Conservation (phyloP, 495 filamentous ascomycete species). For the Poronia punctata region DNA sequence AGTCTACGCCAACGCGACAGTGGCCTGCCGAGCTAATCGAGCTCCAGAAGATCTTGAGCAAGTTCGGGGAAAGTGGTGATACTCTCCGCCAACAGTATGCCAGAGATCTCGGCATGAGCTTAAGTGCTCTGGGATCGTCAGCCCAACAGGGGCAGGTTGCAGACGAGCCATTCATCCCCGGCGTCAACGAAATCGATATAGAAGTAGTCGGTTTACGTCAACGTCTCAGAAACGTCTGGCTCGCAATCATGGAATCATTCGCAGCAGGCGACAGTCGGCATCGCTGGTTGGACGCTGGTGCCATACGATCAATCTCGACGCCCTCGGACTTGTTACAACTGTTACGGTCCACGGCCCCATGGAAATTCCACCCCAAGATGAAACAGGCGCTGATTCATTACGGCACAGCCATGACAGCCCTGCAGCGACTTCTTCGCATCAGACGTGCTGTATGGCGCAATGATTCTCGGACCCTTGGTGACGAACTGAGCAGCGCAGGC, state of each 20-base stretch:
- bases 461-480: conserved; percentile 17
- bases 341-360: conserved; percentile 34
- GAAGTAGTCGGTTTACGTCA: conserved; percentile 15
- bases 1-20: background rate
- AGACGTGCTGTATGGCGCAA: conserved; percentile 17
- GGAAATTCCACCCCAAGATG: conserved; percentile 33
- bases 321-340: conserved; percentile 44
- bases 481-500: conserved; percentile 36
- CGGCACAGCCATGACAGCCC: conserved; percentile 32
- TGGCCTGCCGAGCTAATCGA: conserved; percentile 13
- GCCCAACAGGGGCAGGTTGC: conserved; percentile 1
- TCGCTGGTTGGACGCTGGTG: conserved; percentile 41
- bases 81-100: conserved; percentile 30
- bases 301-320: conserved; percentile 48
- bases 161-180: background rate
- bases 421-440: conserved; percentile 41
- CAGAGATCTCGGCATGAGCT: conserved; percentile 32
- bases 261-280: conserved; percentile 23
- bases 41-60: conserved; percentile 27
- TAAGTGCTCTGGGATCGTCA: conserved; percentile 20
- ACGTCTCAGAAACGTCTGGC: conserved; percentile 9
- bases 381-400: conserved; percentile 38
- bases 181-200: conserved; percentile 13
- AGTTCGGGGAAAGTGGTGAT: conserved; percentile 23
- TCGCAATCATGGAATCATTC: conserved; percentile 21